Percentiles rank a stretch among this genome's conserved stretches.
Conservation (phyloP, 192 early-diverging fungal species). For the Mortierella claussenii region DNA sequence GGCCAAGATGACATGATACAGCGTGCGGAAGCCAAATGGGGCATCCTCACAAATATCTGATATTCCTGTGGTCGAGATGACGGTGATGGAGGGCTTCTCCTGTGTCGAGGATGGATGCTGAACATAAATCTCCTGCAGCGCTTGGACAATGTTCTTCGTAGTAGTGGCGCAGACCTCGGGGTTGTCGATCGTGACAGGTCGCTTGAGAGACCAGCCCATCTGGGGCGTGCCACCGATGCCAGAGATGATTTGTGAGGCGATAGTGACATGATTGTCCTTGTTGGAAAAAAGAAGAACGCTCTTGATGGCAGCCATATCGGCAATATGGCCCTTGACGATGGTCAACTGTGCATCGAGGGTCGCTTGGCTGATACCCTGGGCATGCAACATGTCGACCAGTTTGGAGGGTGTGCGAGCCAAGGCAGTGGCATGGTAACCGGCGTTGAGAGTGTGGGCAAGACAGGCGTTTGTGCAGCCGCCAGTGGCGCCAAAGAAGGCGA, state of each 20-base stretch:
- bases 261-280: background rate
- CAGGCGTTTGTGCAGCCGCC: conserved; percentile 46
- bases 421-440: conserved; percentile 33
- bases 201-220: conserved; percentile 7
- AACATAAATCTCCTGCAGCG: conserved; percentile 23
- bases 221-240: conserved; percentile 35
- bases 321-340: conserved; percentile 37
- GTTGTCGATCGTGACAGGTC: conserved; percentile 31
- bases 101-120: conserved; percentile 9
- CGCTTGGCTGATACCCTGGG: conserved; percentile 21
- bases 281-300: conserved; percentile 14
- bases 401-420: conserved; percentile 45
- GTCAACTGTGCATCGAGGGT: conserved; percentile 27
- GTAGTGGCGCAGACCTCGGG: conserved; percentile 25
- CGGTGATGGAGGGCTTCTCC: conserved; percentile 28
- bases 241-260: conserved; percentile 46
- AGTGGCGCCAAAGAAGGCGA: conserved; percentile 47
- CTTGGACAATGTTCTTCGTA: conserved; percentile 22
- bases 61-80: conserved; percentile 36
- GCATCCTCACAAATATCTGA: conserved; percentile 40
- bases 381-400: conserved; percentile 37
- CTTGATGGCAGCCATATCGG: conserved; percentile 26
- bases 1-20: conserved; percentile 28
- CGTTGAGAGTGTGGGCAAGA: conserved; percentile 29
- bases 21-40: conserved; percentile 18